Evolutionary conservation across 306 rosid genomes (phyloP), one percentile per base, ranked within the genome.

Genomic region (Cicer bijugum): DNA sequence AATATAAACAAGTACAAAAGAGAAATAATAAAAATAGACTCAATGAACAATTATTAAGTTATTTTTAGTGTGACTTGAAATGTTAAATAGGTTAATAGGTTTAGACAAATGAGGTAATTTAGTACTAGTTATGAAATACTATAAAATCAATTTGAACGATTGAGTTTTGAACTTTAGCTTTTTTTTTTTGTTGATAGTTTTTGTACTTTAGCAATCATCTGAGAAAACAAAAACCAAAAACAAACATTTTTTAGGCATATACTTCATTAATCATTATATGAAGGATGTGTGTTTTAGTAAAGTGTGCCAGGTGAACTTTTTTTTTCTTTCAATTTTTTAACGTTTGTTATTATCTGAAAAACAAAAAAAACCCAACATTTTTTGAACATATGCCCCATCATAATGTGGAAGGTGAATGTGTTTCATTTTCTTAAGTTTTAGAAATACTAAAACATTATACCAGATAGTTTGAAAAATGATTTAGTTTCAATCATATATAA

Each of bases 171-270:
- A 59, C 65, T 6, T 12, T 35, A 12, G 19, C 65, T 59, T 58
- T 58, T 23, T 58, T 23, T 59, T 28, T 58, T 58, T 59, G 65
- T 40, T 59, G 65, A 58, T 16, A 59, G 6, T 6, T 35, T 59
- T 12, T 59, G 33, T 11, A 59, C 43, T 59, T 59, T 28, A 12
- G 5, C 17, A 12, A 12, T 17, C 59, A 53, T 59, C 40, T 59
- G 2, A 12, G 6, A 12, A 59, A 58, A 12, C 4, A 28, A 59
- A 7, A 59, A 59, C 23, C 15, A 51, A 28, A 28, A 28, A 28
- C 33, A 28, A 28, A 28, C 4, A 5, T 57, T 57, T 23, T 6
- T 11, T 23, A 8, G 11, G 28, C 33, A 5, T 23, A 10, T 12
- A 15, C 14, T 15, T 11, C 17, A 59, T 33, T 28, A 28, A 58